Evolutionary conservation across 179 eudicot genomes (phyloP).

Genomic region (Beta corolliflora): DNA sequence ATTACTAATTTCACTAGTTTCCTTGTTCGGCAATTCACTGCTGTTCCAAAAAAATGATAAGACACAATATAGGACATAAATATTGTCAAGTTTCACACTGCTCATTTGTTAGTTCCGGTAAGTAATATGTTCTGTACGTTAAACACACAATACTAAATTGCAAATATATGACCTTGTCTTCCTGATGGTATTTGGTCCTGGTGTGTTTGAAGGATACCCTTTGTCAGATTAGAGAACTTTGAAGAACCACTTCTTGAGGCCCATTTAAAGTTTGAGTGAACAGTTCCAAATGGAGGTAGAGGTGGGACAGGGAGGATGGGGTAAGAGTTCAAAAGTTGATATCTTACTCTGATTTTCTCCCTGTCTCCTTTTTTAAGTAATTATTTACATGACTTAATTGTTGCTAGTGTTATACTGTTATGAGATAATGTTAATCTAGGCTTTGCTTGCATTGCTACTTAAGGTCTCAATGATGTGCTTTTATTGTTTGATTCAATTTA

Average conservation of each 20-base stretch:
- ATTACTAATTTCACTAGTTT: background rate
- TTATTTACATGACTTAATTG: background rate
- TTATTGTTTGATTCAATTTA: background rate
- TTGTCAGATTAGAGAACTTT: background rate
- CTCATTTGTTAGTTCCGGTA: background rate
- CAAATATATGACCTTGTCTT: background rate
- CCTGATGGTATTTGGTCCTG: slow-evolving; percentile 1
- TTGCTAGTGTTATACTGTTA: background rate
- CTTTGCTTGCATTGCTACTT: background rate
- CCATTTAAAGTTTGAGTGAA: background rate
- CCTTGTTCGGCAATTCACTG: background rate
- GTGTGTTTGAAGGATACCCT: background rate
- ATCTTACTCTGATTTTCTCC: background rate
- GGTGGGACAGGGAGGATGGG: background rate
- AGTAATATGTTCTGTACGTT: background rate
- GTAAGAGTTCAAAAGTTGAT: background rate
- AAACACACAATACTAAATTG: background rate
- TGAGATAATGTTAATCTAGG: too few relatives aligned
- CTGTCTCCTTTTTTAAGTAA: background rate
- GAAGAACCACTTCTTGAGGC: background rate
- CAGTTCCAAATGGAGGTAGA: background rate
- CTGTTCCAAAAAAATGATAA: background rate
- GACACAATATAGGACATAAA: background rate
- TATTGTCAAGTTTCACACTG: background rate
- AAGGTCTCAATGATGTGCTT: background rate